A percentile compares a stretch with the other conserved stretches of the same genome.
These are phyloP conservation scores for Lathyrus sativus DNA, from an alignment of 306 rosid genomes.

Conservation along the genomic window DNA sequence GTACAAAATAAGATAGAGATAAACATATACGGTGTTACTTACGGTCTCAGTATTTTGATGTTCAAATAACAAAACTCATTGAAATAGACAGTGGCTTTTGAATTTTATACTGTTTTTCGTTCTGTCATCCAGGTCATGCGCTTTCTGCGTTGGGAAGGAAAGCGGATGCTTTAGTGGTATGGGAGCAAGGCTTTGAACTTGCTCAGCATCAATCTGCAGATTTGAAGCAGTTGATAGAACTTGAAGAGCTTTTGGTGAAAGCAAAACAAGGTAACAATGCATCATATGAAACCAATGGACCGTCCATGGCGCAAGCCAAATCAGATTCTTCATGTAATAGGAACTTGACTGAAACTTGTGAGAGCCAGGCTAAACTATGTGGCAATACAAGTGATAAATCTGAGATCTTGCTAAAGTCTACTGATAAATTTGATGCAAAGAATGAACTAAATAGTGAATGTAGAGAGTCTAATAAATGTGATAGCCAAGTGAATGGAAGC, in stretches of 20 bases:
- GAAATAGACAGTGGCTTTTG: constrained; percentile 11
- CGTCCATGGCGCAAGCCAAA: constrained; percentile 40
- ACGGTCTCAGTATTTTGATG: not conserved
- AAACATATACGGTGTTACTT: not conserved
- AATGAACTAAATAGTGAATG: constrained; percentile 52
- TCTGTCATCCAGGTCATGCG: constrained; percentile 64
- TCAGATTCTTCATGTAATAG: constrained; percentile 41
- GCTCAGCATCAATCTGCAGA: constrained; percentile 75
- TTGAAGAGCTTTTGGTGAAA: constrained; percentile 70
- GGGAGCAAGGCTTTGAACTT: constrained; percentile 87
- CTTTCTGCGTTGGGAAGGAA: constrained; percentile 76
- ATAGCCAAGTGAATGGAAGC: constrained; percentile 55
- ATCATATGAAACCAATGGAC: constrained; percentile 41
- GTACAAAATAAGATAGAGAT: not conserved
- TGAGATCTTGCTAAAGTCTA: constrained; percentile 48
- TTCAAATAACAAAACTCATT: not conserved
- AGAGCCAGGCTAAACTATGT: constrained; percentile 43
- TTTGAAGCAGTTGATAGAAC: constrained; percentile 83
- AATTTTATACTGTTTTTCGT: constrained; percentile 23
- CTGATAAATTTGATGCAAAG: constrained; percentile 42
- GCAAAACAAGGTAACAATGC: constrained; percentile 52
- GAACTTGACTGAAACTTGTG: constrained; percentile 40
- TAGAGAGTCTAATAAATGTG: constrained; percentile 44
- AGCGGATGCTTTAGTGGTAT: constrained; percentile 75
- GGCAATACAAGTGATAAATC: constrained; percentile 48